Conservation (phyloP, 2,329 filamentous ascomycete genomes). For the Arthrobotrys iridis region DNA sequence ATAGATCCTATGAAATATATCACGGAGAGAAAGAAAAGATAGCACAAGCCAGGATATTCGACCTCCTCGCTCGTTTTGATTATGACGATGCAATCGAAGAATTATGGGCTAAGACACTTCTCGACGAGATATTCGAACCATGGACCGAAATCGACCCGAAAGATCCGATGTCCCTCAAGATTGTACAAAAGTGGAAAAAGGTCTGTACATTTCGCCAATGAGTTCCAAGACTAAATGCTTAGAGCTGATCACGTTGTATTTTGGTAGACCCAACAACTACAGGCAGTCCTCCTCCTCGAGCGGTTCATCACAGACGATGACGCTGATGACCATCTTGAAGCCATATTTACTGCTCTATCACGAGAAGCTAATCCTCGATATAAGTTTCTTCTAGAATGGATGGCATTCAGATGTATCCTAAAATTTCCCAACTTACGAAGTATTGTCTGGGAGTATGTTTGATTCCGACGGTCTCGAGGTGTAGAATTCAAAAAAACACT, state of each 20-base stretch:
- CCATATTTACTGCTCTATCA: constrained; percentile 54
- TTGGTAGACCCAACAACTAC: constrained; percentile 56
- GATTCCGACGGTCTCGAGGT: too few species aligned
- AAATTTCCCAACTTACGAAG: constrained; percentile 55
- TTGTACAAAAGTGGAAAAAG: constrained; percentile 58
- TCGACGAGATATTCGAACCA: constrained; percentile 55
- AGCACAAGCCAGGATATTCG: constrained; percentile 58
- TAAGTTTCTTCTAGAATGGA: constrained; percentile 57
- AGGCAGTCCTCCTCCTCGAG: constrained; percentile 57
- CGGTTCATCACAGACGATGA: constrained; percentile 56
- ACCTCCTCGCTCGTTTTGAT: constrained; percentile 56
- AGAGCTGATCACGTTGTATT: constrained; percentile 1
- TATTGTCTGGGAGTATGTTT: constrained; percentile 55
- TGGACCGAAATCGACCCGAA: constrained; percentile 56
- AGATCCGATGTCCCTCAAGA: constrained; percentile 54
- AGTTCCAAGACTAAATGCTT: background rate
- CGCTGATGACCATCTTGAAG: constrained; percentile 55
- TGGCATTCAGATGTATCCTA: constrained; percentile 55
- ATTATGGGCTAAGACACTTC: constrained; percentile 52
- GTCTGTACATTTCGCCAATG: constrained; percentile 14
- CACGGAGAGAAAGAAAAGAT: constrained; percentile 56
- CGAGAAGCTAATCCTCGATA: constrained; percentile 58
- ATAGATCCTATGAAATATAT: constrained; percentile 55
- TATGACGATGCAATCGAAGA: constrained; percentile 52
- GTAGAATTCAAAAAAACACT: background rate